Evolutionary conservation across 2,329 filamentous ascomycete species (phyloP).

Genomic region (Exophiala calicioides): DNA sequence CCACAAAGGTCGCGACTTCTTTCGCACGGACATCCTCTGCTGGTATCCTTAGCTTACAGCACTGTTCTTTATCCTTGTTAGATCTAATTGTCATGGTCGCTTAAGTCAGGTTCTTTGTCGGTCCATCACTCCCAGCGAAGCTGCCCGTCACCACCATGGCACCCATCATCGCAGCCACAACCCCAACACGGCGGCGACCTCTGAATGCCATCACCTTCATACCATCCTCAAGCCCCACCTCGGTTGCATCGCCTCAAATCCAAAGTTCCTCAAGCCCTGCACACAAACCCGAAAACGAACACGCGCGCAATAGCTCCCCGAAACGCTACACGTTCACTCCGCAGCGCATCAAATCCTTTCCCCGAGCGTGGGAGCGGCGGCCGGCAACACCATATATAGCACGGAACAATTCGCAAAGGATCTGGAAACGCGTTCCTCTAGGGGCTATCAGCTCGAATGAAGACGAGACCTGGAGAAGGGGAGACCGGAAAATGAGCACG

Average conservation of each 20-base stretch:
- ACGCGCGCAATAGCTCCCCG: constrained; percentile 4
- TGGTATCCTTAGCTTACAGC: not conserved
- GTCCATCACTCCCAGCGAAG: not conserved
- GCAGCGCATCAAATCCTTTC: constrained; percentile 35
- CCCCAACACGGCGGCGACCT: constrained; percentile 2
- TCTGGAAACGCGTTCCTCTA: constrained; percentile 47
- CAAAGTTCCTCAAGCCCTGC: not conserved
- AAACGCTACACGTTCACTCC: constrained; percentile 41
- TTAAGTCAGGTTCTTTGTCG: too few species aligned
- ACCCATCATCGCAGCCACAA: not conserved
- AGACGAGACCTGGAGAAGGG: constrained; percentile 18
- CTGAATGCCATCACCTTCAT: constrained; percentile 2
- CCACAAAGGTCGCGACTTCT: not conserved
- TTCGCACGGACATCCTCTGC: too few species aligned
- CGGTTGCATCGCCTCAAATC: not conserved
- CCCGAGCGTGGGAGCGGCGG: constrained; percentile 48
- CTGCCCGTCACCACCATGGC: not conserved
- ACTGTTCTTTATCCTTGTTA: not conserved
- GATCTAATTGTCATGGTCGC: too few species aligned
- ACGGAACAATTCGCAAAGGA: constrained; percentile 44
- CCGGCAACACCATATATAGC: constrained; percentile 44
- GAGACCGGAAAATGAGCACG: constrained; percentile 11
- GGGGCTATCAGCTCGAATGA: constrained; percentile 15
- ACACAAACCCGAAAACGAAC: not conserved
- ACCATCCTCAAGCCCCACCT: constrained; percentile 2